Conservation (phyloP, 2,329 filamentous ascomycete genomes). For the Kalaharituber pfeilii region DNA sequence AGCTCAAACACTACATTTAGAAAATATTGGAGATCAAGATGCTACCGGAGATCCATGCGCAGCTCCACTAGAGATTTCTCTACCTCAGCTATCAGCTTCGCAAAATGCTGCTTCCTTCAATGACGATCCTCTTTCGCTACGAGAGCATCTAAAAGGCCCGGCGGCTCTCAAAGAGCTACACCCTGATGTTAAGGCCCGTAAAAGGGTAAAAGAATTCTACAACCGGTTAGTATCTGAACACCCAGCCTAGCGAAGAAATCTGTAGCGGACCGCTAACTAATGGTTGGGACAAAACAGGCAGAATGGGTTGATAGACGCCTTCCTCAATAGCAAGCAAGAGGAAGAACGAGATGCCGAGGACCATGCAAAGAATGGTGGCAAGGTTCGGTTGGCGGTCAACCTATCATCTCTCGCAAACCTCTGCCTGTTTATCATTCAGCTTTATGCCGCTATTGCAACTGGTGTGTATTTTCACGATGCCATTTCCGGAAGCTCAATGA, state of each 20-base stretch:
- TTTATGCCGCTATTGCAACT: constrained; percentile 75
- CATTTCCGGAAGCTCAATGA: not conserved
- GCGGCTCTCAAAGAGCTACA: not conserved
- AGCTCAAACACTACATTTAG: no score
- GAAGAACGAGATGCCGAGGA: constrained; percentile 37
- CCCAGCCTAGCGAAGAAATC: not conserved
- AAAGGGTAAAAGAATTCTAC: constrained; percentile 33
- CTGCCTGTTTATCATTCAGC: constrained; percentile 57
- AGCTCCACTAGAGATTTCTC: no score
- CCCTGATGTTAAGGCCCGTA: constrained; percentile 16
- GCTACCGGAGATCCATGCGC: no score
- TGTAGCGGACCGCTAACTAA: not conserved
- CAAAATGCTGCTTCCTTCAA: no score
- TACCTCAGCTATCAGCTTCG: no score
- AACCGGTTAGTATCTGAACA: constrained; percentile 23
- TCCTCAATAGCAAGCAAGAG: constrained; percentile 40
- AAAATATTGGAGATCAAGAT: no score
- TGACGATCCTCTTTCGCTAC: not conserved
- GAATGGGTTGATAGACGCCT: constrained; percentile 36
- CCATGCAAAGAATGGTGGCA: constrained; percentile 34
- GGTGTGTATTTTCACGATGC: no score
- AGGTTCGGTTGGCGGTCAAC: constrained; percentile 38
- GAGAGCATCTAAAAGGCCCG: not conserved
- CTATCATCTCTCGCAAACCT: constrained; percentile 52
- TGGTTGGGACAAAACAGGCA: constrained; percentile 21